These are phyloP conservation scores for Plasmodium berghei DNA, from an alignment of 169 alveolate species.

Conservation along the genomic window DNA sequence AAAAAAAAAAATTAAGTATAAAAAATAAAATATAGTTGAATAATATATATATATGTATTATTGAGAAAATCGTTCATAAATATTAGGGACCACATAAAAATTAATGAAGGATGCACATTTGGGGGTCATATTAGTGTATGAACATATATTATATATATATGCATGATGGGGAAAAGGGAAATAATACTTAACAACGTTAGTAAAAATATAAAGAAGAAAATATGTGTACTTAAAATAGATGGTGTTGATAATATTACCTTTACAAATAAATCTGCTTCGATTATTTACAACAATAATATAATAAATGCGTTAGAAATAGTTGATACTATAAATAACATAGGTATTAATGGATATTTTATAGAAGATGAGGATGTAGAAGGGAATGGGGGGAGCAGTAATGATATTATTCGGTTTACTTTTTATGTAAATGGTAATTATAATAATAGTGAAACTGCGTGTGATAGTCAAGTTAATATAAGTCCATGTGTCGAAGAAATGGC, in stretches of 20 bases:
- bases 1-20: no score
- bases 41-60: no score
- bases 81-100: no score
- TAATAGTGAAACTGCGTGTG: constrained; percentile 5
- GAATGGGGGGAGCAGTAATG: background rate
- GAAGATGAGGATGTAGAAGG: constrained; percentile 10
- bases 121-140: no score
- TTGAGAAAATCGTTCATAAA: no score
- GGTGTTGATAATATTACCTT: constrained; percentile 27
- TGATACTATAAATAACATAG: constrained; percentile 9
- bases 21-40: no score
- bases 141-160: no score
- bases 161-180: constrained; percentile 24
- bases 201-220: constrained; percentile 17
- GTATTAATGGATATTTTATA: constrained; percentile 48
- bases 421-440: background rate
- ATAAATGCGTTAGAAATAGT: constrained; percentile 9
- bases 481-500: background rate
- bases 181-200: constrained; percentile 18
- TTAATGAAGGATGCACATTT: no score
- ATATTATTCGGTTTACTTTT: constrained; percentile 6
- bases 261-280: constrained; percentile 5
- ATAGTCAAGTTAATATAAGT: background rate
- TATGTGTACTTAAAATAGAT: constrained; percentile 6
- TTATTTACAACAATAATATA: constrained; percentile 19